Percentiles rank a stretch among this genome's conserved stretches.
Evolutionary conservation across 2,329 filamentous ascomycete genomes (phyloP).

Genomic region (Colletotrichum cereale): DNA sequence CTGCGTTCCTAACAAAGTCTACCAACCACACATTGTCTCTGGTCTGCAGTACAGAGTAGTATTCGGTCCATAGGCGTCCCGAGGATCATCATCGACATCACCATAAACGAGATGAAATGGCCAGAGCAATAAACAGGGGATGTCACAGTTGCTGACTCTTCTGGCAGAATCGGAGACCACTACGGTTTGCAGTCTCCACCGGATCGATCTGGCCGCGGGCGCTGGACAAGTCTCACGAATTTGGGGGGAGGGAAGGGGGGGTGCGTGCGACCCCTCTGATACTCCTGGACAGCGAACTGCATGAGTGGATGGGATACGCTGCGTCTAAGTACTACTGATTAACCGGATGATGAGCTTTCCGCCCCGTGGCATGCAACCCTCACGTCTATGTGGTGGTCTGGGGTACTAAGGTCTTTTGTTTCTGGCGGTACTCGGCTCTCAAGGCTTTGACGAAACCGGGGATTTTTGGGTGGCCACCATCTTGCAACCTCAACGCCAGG

Average conservation of each 20-base stretch:
- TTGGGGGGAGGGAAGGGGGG: conserved; percentile 10
- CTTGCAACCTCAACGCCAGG: conserved; percentile 5
- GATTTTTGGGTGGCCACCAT: neutral
- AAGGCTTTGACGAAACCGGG: conserved; percentile 1
- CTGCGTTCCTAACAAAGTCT: conserved; percentile 14
- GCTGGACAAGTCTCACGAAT: conserved; percentile 11
- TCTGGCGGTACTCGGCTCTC: conserved; percentile 16
- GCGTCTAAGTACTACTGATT: conserved; percentile 5
- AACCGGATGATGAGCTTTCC: conserved; percentile 27
- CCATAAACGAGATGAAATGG: conserved; percentile 27
- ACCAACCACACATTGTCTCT: conserved; percentile 14
- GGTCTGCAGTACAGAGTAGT: conserved; percentile 5
- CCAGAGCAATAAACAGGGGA: conserved; percentile 21
- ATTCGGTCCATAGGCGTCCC: conserved; percentile 31
- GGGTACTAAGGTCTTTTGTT: conserved; percentile 17
- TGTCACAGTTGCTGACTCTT: conserved; percentile 11
- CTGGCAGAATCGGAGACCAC: conserved; percentile 8
- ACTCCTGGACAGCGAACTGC: conserved; percentile 9
- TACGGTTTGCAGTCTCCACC: conserved; percentile 10
- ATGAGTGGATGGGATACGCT: conserved; percentile 1
- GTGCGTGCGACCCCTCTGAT: conserved; percentile 24
- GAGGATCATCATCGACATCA: conserved; percentile 29
- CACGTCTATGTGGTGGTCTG: conserved; percentile 9
- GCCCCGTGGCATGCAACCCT: conserved; percentile 21
- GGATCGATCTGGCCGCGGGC: conserved; percentile 24